Percentiles rank a stretch among this genome's conserved stretches.
phyloP scores from a whole-genome alignment of 208 protist species.

The Plasmodiophora brassicae region DNA sequence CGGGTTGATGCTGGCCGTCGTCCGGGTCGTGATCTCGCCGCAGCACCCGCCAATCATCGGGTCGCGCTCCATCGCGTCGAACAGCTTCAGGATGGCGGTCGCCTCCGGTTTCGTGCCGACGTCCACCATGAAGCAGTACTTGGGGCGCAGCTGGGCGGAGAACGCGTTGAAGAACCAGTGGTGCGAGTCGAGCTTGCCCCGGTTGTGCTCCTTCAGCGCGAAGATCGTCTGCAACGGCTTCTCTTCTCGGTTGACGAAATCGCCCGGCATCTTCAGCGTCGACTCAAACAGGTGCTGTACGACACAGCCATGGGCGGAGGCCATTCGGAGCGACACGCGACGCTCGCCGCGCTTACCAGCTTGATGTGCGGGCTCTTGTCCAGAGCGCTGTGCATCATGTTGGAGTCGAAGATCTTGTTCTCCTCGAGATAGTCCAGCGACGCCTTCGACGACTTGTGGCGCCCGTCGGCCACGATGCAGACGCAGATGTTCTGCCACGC shows the following conservation, averaged over 20 bases:
- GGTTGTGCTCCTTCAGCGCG: constrained; percentile 12
- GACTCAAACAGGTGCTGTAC: constrained; percentile 30
- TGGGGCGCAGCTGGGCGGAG: background rate
- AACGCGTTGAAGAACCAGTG: constrained; percentile 35
- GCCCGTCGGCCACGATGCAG: constrained; percentile 12
- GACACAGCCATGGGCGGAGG: too few relatives aligned
- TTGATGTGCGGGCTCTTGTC: background rate
- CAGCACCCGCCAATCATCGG: constrained; percentile 24
- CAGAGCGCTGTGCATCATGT: constrained; percentile 11
- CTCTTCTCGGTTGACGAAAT: background rate
- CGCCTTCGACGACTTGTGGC: background rate
- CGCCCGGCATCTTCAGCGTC: background rate
- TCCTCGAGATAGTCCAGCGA: constrained; percentile 27
- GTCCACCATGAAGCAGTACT: constrained; percentile 16
- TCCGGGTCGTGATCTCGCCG: constrained; percentile 28
- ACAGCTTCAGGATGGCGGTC: background rate
- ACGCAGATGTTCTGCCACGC: constrained; percentile 10
- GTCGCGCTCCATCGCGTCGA: constrained; percentile 16
- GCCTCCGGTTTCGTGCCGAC: constrained; percentile 5
- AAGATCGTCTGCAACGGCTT: constrained; percentile 20
- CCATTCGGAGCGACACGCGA: too few relatives aligned
- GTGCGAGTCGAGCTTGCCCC: constrained; percentile 32
- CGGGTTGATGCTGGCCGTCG: background rate
- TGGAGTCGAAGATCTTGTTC: background rate
- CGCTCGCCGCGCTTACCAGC: too few relatives aligned